Evolutionary conservation across 495 filamentous ascomycete genomes (phyloP).

Genomic region (Penicillium flavigenum): DNA sequence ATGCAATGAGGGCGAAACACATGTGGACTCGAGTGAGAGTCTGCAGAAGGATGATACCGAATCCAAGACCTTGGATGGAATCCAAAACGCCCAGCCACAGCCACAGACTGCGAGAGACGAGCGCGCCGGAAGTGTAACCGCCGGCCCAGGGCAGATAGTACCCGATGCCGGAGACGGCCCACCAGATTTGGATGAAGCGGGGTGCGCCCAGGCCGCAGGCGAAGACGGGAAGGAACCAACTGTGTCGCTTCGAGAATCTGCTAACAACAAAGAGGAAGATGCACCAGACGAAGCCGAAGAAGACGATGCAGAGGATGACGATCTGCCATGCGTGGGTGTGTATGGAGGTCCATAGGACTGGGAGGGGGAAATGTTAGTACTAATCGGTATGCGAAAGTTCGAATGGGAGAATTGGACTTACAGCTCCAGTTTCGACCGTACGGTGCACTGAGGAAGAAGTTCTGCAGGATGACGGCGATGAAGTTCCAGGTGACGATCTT

Average conservation of each 20-base stretch:
- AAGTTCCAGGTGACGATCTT: slow-evolving; percentile 52
- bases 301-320: slow-evolving; percentile 41
- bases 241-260: slow-evolving; percentile 44
- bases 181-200: slow-evolving; percentile 52
- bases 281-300: slow-evolving; percentile 49
- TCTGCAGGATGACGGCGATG: slow-evolving; percentile 47
- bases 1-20: slow-evolving; percentile 50
- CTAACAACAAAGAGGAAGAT: slow-evolving; percentile 41
- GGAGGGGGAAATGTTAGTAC: slow-evolving; percentile 15
- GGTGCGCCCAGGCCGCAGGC: slow-evolving; percentile 51
- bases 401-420: slow-evolving; percentile 22
- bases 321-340: slow-evolving; percentile 47
- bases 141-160: slow-evolving; percentile 50
- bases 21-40: slow-evolving; percentile 50
- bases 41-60: slow-evolving; percentile 51
- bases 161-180: slow-evolving; percentile 49
- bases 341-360: slow-evolving; percentile 45
- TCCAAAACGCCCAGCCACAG: slow-evolving; percentile 52
- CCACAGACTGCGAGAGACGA: slow-evolving; percentile 49
- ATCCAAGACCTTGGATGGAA: slow-evolving; percentile 50
- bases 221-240: slow-evolving; percentile 52
- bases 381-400: neutral
- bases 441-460: slow-evolving; percentile 51
- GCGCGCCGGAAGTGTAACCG: slow-evolving; percentile 38
- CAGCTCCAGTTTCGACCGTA: slow-evolving; percentile 52